phyloP scores from a whole-genome alignment of 306 rosid species.

The Styphnolobium japonicum region DNA sequence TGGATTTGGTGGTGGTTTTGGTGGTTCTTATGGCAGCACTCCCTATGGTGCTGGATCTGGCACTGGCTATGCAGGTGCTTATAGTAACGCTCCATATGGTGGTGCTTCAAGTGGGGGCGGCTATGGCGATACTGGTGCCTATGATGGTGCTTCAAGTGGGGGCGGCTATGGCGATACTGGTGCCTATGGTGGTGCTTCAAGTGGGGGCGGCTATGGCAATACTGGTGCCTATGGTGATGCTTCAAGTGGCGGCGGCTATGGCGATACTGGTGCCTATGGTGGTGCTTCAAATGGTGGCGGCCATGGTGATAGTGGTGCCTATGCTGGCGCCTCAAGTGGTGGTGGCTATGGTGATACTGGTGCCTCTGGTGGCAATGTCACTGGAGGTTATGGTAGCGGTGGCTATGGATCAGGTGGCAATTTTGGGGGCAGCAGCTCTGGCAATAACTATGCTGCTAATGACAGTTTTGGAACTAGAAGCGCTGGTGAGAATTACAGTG shows the following conservation, averaged over 20 bases:
- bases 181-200: slow-evolving; percentile 35
- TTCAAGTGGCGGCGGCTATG: slow-evolving; percentile 33
- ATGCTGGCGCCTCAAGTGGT: slow-evolving; percentile 19
- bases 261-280: slow-evolving; percentile 26
- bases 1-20: slow-evolving; percentile 36
- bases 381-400: slow-evolving; percentile 22
- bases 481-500: slow-evolving; percentile 17
- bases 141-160: slow-evolving; percentile 37
- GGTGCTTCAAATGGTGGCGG: neutral
- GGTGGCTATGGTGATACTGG: slow-evolving; percentile 30
- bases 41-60: slow-evolving; percentile 28
- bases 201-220: slow-evolving; percentile 28
- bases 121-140: slow-evolving; percentile 28
- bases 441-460: neutral
- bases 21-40: slow-evolving; percentile 30
- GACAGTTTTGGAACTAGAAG: slow-evolving; percentile 6
- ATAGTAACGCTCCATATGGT: slow-evolving; percentile 25
- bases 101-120: slow-evolving; percentile 27
- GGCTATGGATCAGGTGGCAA: slow-evolving; percentile 11
- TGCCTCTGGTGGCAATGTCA: slow-evolving; percentile 33
- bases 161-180: slow-evolving; percentile 30
- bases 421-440: slow-evolving; percentile 8
- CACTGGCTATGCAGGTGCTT: slow-evolving; percentile 18
- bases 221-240: slow-evolving; percentile 35
- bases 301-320: too few species aligned